Percentiles rank a stretch among this genome's conserved stretches.
Conservation (phyloP, 2,329 filamentous ascomycete species). For the Pseudonectria foliicola region DNA sequence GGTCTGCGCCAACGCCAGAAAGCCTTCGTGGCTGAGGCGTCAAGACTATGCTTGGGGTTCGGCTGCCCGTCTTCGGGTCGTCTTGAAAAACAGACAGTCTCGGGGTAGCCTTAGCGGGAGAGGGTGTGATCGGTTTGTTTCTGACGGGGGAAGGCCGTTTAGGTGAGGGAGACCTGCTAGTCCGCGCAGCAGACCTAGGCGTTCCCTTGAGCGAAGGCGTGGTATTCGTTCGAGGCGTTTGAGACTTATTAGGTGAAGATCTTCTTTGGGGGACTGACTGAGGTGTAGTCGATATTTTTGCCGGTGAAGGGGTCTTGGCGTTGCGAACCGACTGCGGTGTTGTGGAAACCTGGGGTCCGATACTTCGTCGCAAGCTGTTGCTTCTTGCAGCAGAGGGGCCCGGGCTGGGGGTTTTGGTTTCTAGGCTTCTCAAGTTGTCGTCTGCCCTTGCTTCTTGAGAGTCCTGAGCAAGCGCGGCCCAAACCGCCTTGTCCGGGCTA, state of each 20-base stretch:
- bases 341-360: constrained; percentile 26
- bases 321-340: background rate
- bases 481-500: constrained; percentile 32
- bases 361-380: constrained; percentile 42
- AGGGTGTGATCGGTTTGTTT: constrained; percentile 1
- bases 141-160: constrained; percentile 18
- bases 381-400: constrained; percentile 46
- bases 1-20: constrained; percentile 64
- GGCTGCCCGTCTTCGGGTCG: constrained; percentile 44
- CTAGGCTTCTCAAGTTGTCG: constrained; percentile 25
- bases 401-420: constrained; percentile 41
- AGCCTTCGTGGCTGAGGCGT: constrained; percentile 44
- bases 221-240: constrained; percentile 15
- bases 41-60: constrained; percentile 57
- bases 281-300: constrained; percentile 12
- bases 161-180: constrained; percentile 13
- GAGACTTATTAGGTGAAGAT: constrained; percentile 18
- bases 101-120: constrained; percentile 13
- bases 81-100: constrained; percentile 44
- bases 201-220: constrained; percentile 8
- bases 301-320: constrained; percentile 9
- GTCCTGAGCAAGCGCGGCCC: constrained; percentile 17
- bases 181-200: constrained; percentile 7
- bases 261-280: constrained; percentile 14
- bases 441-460: constrained; percentile 12